Base-by-base conservation (phyloP, 1,139 yeast genomes). In the Scheffersomyces quercinus region DNA sequence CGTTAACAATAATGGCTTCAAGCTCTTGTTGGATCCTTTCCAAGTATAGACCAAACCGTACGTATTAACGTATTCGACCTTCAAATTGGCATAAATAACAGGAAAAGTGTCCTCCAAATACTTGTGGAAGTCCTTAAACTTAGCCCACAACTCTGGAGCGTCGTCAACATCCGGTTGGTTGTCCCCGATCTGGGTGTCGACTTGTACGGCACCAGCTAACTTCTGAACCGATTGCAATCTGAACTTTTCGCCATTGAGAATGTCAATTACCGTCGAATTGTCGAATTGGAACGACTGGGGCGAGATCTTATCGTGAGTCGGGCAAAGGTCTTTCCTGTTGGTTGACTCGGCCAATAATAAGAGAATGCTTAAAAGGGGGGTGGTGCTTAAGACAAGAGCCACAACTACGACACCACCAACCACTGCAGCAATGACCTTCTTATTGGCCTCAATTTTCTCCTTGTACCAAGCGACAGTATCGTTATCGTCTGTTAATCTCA, bases 31-130 rank as follows among this genome's bases (percentile, higher is more conserved):
- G 0, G 77, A 57, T 15, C 95, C 95, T 51, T 79, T 65, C 85
- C 88, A 84, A 24, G 83, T 76, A 57, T 73, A 81, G 14, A 88
- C 75, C 46, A 88, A 67, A 1, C 90, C 93, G 50, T 81, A 77
- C 31, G 80, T 75, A 56, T 88, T 87, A 41, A 87, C 82, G 29
- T 68, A 72, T 38, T 81, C 82, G 29, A 82, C 68, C 41, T 70
- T 68, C 45, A 83, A 62, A 15, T 71, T 56, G 34, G 67, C 51
- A 55, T 80, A 78, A 12, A 85, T 77, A 36, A 67, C 51, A 1
- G 95, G 93, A 66, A 83, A 88, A 0, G 85, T 70, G 20, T 64
- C 48, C 42, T 71, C 68, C 49, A 88, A 68, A 56, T 76, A 85
- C 13, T 42, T 38, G 35, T 53, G 56, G 52, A 87, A 78, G 12